Percentiles rank a stretch among this genome's conserved stretches.
phyloP scores from a whole-genome alignment of 176 grass and related monocot species.

The Juncus effusus region DNA sequence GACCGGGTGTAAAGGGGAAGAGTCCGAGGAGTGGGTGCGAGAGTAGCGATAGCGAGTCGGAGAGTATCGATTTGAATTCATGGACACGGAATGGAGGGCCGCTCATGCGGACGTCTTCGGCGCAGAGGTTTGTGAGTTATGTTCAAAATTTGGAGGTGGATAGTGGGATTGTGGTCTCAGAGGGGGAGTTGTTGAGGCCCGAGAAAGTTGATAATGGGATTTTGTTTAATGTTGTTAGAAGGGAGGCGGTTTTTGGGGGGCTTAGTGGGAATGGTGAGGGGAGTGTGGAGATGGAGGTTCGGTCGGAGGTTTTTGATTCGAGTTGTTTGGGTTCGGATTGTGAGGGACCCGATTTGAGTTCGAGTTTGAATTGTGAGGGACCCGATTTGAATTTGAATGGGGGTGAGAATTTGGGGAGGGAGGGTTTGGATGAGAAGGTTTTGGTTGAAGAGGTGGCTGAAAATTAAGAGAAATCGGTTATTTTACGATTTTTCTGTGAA shows the following conservation, averaged over 20 bases:
- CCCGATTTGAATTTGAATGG: conserved; percentile 23
- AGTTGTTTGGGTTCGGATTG: conserved; percentile 49
- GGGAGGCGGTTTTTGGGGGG: conserved; percentile 42
- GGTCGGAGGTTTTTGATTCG: conserved; percentile 42
- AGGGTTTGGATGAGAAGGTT: neutral
- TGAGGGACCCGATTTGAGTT: conserved; percentile 24
- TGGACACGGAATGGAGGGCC: conserved; percentile 91
- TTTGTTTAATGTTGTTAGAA: conserved; percentile 92
- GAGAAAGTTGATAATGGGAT: conserved; percentile 85
- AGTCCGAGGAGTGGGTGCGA: conserved; percentile 45
- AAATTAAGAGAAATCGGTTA: conserved; percentile 13
- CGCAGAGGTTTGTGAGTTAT: conserved; percentile 77
- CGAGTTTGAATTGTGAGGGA: conserved; percentile 34
- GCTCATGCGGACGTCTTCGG: conserved; percentile 89
- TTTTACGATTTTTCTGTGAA: conserved; percentile 7
- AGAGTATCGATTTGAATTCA: conserved; percentile 72
- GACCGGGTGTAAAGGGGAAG: conserved; percentile 27
- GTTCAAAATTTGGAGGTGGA: conserved; percentile 89
- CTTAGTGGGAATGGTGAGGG: conserved; percentile 24
- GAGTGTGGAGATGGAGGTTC: conserved; percentile 69
- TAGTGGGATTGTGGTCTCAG: conserved; percentile 62
- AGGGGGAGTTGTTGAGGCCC: conserved; percentile 88
- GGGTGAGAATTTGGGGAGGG: conserved; percentile 4
- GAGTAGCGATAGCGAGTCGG: conserved; percentile 88
- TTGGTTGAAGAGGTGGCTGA: conserved; percentile 2